phyloP scores from a whole-genome alignment of 2,329 filamentous ascomycete genomes.

The Venturia nashicola region DNA sequence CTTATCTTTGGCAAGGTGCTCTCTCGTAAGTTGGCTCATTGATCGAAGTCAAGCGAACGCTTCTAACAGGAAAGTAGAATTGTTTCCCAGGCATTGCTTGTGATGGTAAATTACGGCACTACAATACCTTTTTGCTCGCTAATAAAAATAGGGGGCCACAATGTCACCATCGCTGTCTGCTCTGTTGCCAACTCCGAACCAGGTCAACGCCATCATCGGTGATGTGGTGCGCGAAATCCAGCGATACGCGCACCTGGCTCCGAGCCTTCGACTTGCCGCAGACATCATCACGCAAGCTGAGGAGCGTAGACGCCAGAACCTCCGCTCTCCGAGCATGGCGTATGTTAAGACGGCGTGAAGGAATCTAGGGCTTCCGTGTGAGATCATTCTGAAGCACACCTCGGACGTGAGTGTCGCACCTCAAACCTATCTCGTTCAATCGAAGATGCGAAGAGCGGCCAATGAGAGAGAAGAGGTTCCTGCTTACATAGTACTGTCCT shows the following conservation, averaged over 20 bases:
- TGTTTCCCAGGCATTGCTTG: slow-evolving; percentile 66
- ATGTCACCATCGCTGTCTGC: slow-evolving; percentile 62
- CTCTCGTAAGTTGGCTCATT: slow-evolving; percentile 32
- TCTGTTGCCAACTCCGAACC: slow-evolving; percentile 44
- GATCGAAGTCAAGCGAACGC: slow-evolving; percentile 12
- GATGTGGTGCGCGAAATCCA: slow-evolving; percentile 67
- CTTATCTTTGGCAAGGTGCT: slow-evolving; percentile 76
- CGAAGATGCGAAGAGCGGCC: not conserved
- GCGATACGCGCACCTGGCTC: slow-evolving; percentile 60
- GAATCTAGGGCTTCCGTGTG: not conserved
- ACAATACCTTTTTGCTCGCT: no score
- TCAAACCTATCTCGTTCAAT: not conserved
- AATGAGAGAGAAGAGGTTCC: not conserved
- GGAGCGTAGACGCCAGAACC: slow-evolving; percentile 53
- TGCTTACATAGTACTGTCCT: not conserved
- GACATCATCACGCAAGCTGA: slow-evolving; percentile 72
- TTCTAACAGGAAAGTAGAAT: slow-evolving; percentile 41
- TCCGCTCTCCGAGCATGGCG: slow-evolving; percentile 17
- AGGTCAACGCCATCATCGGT: slow-evolving; percentile 65
- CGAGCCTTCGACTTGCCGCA: slow-evolving; percentile 61
- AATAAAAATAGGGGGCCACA: slow-evolving; percentile 44
- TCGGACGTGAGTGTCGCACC: not conserved
- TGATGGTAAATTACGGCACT: slow-evolving; percentile 41
- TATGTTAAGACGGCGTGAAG: slow-evolving; percentile 7
- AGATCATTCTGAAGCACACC: not conserved